Percentiles rank a stretch among this genome's conserved stretches.
phyloP scores from a whole-genome alignment of 176 grass and related monocot species.

The Olyra latifolia region DNA sequence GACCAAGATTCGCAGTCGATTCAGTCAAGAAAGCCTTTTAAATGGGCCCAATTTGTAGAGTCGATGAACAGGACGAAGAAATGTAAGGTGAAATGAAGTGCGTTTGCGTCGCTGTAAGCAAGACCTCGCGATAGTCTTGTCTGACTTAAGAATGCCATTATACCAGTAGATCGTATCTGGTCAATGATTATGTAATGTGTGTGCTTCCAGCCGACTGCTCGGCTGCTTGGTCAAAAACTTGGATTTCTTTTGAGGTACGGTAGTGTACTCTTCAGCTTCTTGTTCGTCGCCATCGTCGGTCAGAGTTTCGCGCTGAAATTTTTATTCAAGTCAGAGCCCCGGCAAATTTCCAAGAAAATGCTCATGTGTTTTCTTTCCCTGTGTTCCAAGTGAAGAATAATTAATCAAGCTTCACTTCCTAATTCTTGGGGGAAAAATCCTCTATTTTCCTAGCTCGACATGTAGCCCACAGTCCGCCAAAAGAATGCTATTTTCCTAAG shows the following conservation, averaged over 20 bases:
- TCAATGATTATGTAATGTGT: background rate
- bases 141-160: constrained; percentile 12
- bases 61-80: background rate
- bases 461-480: background rate
- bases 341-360: constrained; percentile 25
- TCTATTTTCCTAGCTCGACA: background rate
- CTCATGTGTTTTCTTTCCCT: background rate
- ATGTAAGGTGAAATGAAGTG: background rate
- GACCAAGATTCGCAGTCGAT: background rate
- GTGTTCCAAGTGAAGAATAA: background rate
- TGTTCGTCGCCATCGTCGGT: background rate
- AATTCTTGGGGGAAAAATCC: background rate
- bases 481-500: background rate
- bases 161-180: background rate
- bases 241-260: constrained; percentile 15
- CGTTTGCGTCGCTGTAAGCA: background rate
- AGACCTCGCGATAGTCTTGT: constrained; percentile 7
- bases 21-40: background rate
- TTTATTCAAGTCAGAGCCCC: constrained; percentile 16
- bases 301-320: background rate
- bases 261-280: background rate
- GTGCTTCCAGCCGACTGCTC: background rate
- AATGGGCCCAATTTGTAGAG: background rate
- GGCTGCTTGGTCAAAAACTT: constrained; percentile 15
- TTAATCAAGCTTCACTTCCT: background rate